Percentiles rank a stretch among this genome's conserved stretches.
Evolutionary conservation across 225 moss, liverwort and hornwort species (phyloP).

Genomic region (Sphagnum tenellum): DNA sequence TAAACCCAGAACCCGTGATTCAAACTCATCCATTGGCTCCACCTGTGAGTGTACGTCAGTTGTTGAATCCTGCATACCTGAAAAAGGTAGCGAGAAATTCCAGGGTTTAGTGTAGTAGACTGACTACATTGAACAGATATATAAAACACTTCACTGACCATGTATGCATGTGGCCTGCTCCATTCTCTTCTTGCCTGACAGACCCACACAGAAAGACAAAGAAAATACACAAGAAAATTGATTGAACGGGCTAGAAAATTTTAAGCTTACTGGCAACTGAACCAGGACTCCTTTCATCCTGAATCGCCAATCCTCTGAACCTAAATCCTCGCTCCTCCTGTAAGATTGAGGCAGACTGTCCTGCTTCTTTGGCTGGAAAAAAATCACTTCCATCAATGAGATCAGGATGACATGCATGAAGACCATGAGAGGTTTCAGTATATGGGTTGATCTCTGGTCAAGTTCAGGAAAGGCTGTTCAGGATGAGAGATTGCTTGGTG

Average conservation of each 20-base stretch:
- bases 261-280: not conserved
- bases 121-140: no score
- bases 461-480: not conserved
- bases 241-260: no score
- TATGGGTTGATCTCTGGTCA: not conserved
- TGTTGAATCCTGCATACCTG: conserved; percentile 6
- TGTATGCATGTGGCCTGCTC: not conserved
- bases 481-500: not conserved
- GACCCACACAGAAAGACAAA: no score
- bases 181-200: no score
- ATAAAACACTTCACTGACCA: not conserved
- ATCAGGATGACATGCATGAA: not conserved
- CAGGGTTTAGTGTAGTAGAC: not conserved
- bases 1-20: conserved; percentile 41
- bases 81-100: not conserved
- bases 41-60: conserved; percentile 25
- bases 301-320: not conserved
- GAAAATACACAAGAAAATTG: not conserved
- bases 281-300: not conserved
- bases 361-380: conserved; percentile 21
- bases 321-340: not conserved
- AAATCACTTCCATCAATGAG: not conserved
- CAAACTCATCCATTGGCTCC: conserved; percentile 48
- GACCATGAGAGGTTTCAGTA: not conserved
- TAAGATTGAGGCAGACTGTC: conserved; percentile 1